phyloP scores from a whole-genome alignment of 495 filamentous ascomycete species.

The Penicillium nucicola region DNA sequence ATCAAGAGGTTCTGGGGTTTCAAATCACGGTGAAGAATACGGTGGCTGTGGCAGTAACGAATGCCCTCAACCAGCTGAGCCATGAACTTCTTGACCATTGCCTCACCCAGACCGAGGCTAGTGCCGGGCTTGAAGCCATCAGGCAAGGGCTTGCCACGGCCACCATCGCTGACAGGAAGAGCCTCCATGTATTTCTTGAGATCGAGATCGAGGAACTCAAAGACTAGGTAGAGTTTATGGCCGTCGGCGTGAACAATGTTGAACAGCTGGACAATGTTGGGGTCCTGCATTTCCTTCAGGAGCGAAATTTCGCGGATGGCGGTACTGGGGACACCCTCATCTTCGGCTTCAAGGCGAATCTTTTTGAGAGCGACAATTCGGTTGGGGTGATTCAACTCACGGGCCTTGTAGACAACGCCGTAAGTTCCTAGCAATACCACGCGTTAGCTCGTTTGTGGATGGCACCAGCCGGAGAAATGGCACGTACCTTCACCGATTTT shows the following conservation, averaged over 20 bases:
- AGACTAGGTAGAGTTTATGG: slow-evolving; percentile 93
- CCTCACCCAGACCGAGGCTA: slow-evolving; percentile 75
- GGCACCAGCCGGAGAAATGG: slow-evolving; percentile 1
- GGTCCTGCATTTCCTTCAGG: slow-evolving; percentile 94
- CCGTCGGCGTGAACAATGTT: slow-evolving; percentile 97
- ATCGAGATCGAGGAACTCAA: slow-evolving; percentile 91
- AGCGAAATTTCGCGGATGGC: slow-evolving; percentile 96
- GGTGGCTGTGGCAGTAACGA: slow-evolving; percentile 92
- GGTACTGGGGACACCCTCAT: slow-evolving; percentile 94
- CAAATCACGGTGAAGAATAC: slow-evolving; percentile 90
- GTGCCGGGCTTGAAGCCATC: slow-evolving; percentile 69
- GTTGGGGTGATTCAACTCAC: slow-evolving; percentile 71
- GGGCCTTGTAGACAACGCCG: slow-evolving; percentile 90
- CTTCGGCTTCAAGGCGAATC: slow-evolving; percentile 95
- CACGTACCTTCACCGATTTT: slow-evolving; percentile 94
- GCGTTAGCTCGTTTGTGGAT: slow-evolving; percentile 7
- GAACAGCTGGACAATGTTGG: slow-evolving; percentile 85
- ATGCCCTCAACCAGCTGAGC: slow-evolving; percentile 87
- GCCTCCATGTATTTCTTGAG: slow-evolving; percentile 99
- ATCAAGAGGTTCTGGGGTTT: slow-evolving; percentile 99
- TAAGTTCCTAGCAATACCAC: slow-evolving; percentile 64
- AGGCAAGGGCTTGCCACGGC: slow-evolving; percentile 81
- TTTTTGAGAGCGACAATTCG: slow-evolving; percentile 96
- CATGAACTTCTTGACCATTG: slow-evolving; percentile 98
- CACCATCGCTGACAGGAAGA: slow-evolving; percentile 84